Evolutionary conservation across 495 filamentous ascomycete genomes (phyloP), one percentile per base, ranked within the genome.

Genomic region (Talaromyces trachyspermus): DNA sequence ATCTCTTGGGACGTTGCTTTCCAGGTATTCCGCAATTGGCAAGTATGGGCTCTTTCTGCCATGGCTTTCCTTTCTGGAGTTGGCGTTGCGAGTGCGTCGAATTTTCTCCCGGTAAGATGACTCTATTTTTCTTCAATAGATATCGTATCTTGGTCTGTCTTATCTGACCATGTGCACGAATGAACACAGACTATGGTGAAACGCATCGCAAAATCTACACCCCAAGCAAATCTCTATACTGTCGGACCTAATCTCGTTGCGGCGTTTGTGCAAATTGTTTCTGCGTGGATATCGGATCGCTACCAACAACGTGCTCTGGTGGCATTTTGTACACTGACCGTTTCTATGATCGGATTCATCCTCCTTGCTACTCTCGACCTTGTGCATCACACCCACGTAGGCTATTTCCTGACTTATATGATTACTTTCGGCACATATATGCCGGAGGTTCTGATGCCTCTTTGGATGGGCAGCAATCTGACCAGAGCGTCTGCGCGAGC

Each of bases 401-500:
- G 41, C 41, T 43, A 43, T 29, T 43, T 43, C 15, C 23, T 43
- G 8, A 43, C 41, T 5, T 43, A 43, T 25, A 24, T 43, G 22
- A 43, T 43, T 25, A 43, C 41, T 11, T 43, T 43, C 15, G 41
- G 41, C 19, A 43, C 41, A 5, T 43, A 43, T 17, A 43, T 43
- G 41, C 41, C 41, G 5, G 41, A 43, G 24, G n/a, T 43, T 15
- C 25, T 43, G n/a, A 43, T 43, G 41, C 41, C 41, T 8, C 41
- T 43, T 26, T 43, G 41, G 41, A 23, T 43, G 5, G 29, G 41
- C 19, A 43, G 41, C 24, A 43, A 43, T 14, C 14, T 43, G 12
- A 43, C 41, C 10, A 43, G 24, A 8, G 41, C 41, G 2, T 43
- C 41, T 43, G 22, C 41, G 8, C 22, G 41, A 29, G 41, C 41